Evolutionary conservation across 2,329 filamentous ascomycete species (phyloP).

Genomic region (Teratosphaeria nubilosa): DNA sequence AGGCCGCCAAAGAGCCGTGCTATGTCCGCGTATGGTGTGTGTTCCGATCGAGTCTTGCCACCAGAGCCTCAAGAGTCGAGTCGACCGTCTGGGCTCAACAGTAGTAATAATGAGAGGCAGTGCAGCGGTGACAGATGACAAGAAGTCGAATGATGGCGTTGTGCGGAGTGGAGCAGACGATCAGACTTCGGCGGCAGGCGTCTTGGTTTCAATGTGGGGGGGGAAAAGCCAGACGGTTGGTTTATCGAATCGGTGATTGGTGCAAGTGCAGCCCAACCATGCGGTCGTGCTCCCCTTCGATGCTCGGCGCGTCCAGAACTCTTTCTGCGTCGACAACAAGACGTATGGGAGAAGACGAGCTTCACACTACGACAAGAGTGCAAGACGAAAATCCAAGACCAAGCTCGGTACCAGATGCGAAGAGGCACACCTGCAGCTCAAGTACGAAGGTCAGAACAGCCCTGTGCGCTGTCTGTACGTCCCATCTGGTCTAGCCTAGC

Average conservation of each 20-base stretch:
- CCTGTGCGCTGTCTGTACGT: not conserved
- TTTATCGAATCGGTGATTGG: not conserved
- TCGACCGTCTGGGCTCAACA: not conserved
- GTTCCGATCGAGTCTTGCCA: not conserved
- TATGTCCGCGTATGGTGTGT: not conserved
- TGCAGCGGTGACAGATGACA: not conserved
- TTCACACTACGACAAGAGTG: not conserved
- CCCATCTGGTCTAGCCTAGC: slow-evolving; percentile 5
- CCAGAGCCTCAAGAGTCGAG: not conserved
- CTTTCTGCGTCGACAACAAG: not conserved
- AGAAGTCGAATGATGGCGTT: not conserved
- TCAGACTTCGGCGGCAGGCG: not conserved
- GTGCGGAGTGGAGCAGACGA: not conserved
- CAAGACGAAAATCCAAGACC: not conserved
- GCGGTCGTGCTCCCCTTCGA: not conserved
- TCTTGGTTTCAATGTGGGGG: not conserved
- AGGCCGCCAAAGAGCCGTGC: not conserved
- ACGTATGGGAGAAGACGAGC: not conserved
- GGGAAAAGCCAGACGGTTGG: slow-evolving; percentile 5
- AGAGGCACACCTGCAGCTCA: not conserved
- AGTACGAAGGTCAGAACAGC: not conserved
- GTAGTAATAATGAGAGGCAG: not conserved
- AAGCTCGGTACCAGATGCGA: not conserved
- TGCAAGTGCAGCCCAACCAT: not conserved
- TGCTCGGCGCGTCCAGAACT: not conserved